Percentiles rank a stretch among this genome's conserved stretches.
phyloP scores from a whole-genome alignment of 2,329 filamentous ascomycete species.

The Ceratocystis albifundus region DNA sequence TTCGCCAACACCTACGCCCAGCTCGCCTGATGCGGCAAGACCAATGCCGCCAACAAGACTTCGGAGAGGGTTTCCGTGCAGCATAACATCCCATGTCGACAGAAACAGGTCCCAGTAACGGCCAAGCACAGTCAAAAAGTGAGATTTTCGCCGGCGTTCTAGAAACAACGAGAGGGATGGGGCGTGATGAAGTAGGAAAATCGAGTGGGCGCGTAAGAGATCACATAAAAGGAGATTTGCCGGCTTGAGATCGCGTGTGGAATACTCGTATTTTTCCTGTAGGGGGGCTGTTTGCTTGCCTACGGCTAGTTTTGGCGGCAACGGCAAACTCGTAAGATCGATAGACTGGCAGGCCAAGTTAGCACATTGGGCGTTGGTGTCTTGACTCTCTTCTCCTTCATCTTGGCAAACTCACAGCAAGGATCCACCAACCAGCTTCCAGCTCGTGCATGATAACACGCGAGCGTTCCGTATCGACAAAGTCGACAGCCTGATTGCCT shows the following conservation, averaged over 20 bases:
- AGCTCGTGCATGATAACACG: conserved; percentile 77
- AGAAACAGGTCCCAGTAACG: conserved; percentile 68
- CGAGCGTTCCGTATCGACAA: conserved; percentile 81
- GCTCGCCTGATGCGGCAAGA: conserved; percentile 76
- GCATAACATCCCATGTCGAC: conserved; percentile 73
- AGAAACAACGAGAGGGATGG: conserved; percentile 61
- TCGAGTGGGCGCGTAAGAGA: conserved; percentile 66
- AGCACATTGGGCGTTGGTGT: conserved; percentile 1
- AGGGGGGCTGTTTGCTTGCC: conserved; percentile 33
- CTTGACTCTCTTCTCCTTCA: background rate
- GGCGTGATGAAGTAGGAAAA: conserved; percentile 82
- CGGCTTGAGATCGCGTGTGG: conserved; percentile 79
- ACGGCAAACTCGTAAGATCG: conserved; percentile 60
- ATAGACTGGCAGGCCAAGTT: conserved; percentile 47
- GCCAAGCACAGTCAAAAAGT: conserved; percentile 61
- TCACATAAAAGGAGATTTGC: conserved; percentile 67
- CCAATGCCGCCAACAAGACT: conserved; percentile 75
- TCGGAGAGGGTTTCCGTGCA: conserved; percentile 77
- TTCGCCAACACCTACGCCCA: conserved; percentile 88
- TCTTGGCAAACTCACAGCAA: conserved; percentile 49
- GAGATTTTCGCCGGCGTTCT: conserved; percentile 41
- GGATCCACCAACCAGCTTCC: conserved; percentile 87
- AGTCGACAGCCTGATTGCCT: conserved; percentile 61
- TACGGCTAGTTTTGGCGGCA: conserved; percentile 44
- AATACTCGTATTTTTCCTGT: conserved; percentile 57